Evolutionary conservation across 2,329 filamentous ascomycete species (phyloP).

Genomic region (Diatrype stigma): DNA sequence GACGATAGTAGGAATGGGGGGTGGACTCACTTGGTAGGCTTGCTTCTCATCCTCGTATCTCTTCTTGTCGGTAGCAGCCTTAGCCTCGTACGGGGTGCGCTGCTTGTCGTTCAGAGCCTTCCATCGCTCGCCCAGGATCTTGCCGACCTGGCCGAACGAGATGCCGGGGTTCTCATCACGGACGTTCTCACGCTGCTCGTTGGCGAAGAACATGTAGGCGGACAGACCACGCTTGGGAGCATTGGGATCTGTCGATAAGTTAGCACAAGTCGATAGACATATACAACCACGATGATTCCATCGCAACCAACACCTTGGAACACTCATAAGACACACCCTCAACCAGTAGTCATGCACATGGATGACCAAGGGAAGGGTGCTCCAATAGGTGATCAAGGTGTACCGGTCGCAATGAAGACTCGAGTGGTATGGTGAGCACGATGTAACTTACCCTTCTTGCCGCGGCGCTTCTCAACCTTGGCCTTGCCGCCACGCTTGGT

Average conservation of each 20-base stretch:
- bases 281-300: background rate
- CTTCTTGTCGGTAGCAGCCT: constrained; percentile 97
- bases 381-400: background rate
- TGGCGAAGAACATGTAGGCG: constrained; percentile 99
- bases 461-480: constrained; percentile 52
- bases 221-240: constrained; percentile 98
- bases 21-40: constrained; percentile 76
- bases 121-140: constrained; percentile 97
- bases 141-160: constrained; percentile 96
- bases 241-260: constrained; percentile 69
- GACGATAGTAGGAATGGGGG: constrained; percentile 15
- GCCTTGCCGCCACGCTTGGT: constrained; percentile 48
- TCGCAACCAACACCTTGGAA: background rate
- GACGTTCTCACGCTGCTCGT: constrained; percentile 97
- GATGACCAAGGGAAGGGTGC: background rate
- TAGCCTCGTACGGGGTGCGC: constrained; percentile 89
- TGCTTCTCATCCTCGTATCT: constrained; percentile 98
- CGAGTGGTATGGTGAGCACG: background rate
- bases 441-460: constrained; percentile 55
- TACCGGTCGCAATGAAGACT: background rate
- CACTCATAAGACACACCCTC: too few relatives aligned
- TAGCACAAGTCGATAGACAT: constrained; percentile 1
- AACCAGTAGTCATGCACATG: too few relatives aligned
- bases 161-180: constrained; percentile 98
- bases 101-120: constrained; percentile 94